Conservation (phyloP, 2,329 filamentous ascomycete species). For the Botryotinia convoluta region DNA sequence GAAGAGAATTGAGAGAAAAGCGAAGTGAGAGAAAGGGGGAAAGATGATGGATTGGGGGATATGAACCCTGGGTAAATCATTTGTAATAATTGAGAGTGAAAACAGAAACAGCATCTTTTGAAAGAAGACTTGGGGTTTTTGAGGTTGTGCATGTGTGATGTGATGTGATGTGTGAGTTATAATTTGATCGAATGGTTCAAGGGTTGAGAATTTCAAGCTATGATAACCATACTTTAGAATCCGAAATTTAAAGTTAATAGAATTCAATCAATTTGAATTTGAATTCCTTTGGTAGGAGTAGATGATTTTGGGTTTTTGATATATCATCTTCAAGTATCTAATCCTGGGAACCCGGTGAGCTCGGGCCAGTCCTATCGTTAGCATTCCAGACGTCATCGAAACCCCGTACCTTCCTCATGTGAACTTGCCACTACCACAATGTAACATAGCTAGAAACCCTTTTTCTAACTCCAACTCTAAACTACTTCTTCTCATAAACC, state of each 20-base stretch:
- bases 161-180: background rate
- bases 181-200: background rate
- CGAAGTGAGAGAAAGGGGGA: background rate
- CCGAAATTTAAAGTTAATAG: too few species aligned
- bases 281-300: too few species aligned
- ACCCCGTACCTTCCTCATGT: background rate
- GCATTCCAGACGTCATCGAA: background rate
- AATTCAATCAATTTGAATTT: too few species aligned
- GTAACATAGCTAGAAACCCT: background rate
- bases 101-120: constrained; percentile 12
- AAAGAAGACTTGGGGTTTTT: background rate
- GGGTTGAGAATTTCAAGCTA: too few species aligned
- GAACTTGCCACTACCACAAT: background rate
- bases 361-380: background rate
- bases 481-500: background rate
- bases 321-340: background rate
- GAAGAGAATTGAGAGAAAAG: background rate
- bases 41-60: background rate
- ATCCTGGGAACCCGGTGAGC: background rate
- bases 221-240: too few species aligned
- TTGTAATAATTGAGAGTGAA: constrained; percentile 16
- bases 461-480: background rate
- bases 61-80: constrained; percentile 16
- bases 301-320: background rate
- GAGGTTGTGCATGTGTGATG: background rate